Percentiles rank a stretch among this genome's conserved stretches.
Conservation (phyloP, 2,329 filamentous ascomycete genomes). For the Curvularia spicifera region DNA sequence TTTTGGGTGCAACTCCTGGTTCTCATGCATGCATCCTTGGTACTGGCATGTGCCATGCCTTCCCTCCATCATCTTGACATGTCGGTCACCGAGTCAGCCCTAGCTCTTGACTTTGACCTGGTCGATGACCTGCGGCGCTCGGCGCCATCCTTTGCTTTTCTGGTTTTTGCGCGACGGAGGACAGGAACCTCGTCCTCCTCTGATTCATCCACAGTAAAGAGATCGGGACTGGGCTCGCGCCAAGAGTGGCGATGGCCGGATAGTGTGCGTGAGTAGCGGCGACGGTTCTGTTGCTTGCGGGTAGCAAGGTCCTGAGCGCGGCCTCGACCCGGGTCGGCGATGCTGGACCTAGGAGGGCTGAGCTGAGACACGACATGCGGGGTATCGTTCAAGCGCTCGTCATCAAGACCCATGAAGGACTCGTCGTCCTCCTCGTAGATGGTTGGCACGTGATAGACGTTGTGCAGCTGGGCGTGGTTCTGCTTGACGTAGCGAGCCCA, state of each 20-base stretch:
- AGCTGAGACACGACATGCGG: slow-evolving; percentile 41
- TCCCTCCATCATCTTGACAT: slow-evolving; percentile 38
- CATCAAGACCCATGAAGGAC: slow-evolving; percentile 48
- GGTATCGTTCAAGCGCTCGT: slow-evolving; percentile 41
- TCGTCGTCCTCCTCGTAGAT: slow-evolving; percentile 45
- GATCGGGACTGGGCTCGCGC: slow-evolving; percentile 50
- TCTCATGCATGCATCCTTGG: not conserved
- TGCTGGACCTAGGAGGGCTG: slow-evolving; percentile 34
- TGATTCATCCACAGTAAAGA: slow-evolving; percentile 53
- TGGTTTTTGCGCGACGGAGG: slow-evolving; percentile 37
- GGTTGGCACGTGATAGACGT: slow-evolving; percentile 38
- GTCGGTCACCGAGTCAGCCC: slow-evolving; percentile 34
- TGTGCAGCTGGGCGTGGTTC: slow-evolving; percentile 43
- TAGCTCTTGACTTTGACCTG: slow-evolving; percentile 36
- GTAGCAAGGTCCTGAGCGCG: slow-evolving; percentile 47
- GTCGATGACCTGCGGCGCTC: slow-evolving; percentile 46
- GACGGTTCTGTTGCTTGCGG: slow-evolving; percentile 39
- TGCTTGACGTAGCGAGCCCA: slow-evolving; percentile 51
- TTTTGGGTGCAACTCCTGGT: slow-evolving; percentile 3
- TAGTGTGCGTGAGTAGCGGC: slow-evolving; percentile 45
- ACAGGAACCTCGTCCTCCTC: slow-evolving; percentile 44
- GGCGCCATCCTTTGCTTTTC: slow-evolving; percentile 45
- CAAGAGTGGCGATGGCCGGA: slow-evolving; percentile 52
- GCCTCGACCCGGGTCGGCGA: slow-evolving; percentile 45
- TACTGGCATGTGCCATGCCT: slow-evolving; percentile 10